Conservation (phyloP, 176 grass and related monocot species). For the Olyra latifolia region DNA sequence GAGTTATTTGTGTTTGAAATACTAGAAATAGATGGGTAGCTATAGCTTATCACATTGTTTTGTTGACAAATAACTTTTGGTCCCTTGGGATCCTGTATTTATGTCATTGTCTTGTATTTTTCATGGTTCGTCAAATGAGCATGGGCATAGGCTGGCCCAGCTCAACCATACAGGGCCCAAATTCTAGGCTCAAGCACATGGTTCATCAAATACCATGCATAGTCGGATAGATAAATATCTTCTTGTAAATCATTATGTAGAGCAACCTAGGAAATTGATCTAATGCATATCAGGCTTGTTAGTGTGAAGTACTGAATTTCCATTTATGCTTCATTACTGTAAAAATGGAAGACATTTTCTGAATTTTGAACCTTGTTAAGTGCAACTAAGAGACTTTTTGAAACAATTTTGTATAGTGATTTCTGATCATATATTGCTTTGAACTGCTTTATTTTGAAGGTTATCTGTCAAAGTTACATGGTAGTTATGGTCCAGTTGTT, state of each 20-base stretch:
- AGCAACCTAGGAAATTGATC: background rate
- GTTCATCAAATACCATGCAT: background rate
- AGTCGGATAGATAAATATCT: background rate
- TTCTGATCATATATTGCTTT: slow-evolving; percentile 28
- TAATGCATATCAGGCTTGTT: background rate
- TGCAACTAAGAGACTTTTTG: background rate
- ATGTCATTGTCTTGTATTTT: background rate
- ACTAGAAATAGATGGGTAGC: slow-evolving; percentile 10
- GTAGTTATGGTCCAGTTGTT: slow-evolving; percentile 81
- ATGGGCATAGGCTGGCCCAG: slow-evolving; percentile 20
- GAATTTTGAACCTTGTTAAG: background rate
- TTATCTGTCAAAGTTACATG: slow-evolving; percentile 75
- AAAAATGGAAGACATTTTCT: background rate
- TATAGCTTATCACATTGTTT: background rate
- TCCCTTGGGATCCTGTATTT: slow-evolving; percentile 11
- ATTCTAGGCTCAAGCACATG: slow-evolving; percentile 3
- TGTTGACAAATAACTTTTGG: background rate
- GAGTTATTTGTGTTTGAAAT: background rate
- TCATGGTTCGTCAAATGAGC: slow-evolving; percentile 9
- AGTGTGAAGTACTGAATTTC: background rate
- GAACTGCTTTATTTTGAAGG: slow-evolving; percentile 41
- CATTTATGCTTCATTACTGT: background rate
- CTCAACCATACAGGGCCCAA: slow-evolving; percentile 14
- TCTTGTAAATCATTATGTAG: background rate
- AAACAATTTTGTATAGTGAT: background rate